These are phyloP conservation scores for Datisca glomerata DNA, from an alignment of 306 rosid genomes.

Conservation along the genomic window DNA sequence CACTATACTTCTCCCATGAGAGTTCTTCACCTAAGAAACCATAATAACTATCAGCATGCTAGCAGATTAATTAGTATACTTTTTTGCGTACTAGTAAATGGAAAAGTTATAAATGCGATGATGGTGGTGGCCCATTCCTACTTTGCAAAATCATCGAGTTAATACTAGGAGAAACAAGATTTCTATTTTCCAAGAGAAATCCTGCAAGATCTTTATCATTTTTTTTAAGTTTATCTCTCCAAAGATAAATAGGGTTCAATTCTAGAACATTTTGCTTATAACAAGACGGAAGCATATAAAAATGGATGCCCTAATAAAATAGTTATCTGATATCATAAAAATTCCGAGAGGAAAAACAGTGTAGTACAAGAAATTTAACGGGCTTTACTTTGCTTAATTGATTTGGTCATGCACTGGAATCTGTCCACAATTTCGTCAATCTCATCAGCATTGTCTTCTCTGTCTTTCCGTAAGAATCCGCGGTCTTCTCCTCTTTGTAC, in stretches of 20 bases:
- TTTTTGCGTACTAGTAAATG: too few relatives aligned
- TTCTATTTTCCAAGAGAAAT: too few relatives aligned
- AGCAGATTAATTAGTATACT: not conserved
- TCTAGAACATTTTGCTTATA: too few relatives aligned
- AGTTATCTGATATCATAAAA: not conserved
- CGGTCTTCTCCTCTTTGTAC: slow-evolving; percentile 11
- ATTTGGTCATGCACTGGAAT: slow-evolving; percentile 15
- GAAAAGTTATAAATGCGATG: too few relatives aligned
- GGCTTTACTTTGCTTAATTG: slow-evolving; percentile 19
- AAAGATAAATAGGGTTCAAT: too few relatives aligned
- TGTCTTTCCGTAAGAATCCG: slow-evolving; percentile 3
- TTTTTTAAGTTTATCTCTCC: too few relatives aligned
- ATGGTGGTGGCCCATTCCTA: too few relatives aligned
- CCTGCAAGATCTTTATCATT: not conserved
- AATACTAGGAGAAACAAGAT: not conserved
- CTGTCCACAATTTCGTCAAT: slow-evolving; percentile 16
- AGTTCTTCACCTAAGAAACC: slow-evolving; percentile 19
- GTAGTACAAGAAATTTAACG: not conserved
- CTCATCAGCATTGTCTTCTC: slow-evolving; percentile 5
- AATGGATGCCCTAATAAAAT: too few relatives aligned
- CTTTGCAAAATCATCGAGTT: too few relatives aligned
- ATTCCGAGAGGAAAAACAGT: not conserved
- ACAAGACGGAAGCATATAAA: too few relatives aligned
- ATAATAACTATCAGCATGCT: not conserved
- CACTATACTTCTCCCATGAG: slow-evolving; percentile 18